These are phyloP conservation scores for Trichoderma orchidacearum DNA, from an alignment of 495 filamentous ascomycete species.

Conservation along the genomic window DNA sequence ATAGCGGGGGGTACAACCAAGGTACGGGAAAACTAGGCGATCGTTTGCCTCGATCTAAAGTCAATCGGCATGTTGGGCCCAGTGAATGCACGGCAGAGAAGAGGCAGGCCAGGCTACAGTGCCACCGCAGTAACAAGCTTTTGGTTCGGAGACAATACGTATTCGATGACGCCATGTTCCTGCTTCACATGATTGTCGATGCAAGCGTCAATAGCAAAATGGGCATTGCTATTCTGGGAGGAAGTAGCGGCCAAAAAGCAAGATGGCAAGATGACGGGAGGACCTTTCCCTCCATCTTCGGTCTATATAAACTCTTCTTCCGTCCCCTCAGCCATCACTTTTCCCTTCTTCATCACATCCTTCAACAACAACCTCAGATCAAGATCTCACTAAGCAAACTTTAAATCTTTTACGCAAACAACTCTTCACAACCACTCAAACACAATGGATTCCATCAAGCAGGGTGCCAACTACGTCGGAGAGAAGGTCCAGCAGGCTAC, in stretches of 20 bases:
- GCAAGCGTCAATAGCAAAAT: background rate
- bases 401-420: conserved; percentile 9
- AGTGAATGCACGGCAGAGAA: background rate
- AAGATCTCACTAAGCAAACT: background rate
- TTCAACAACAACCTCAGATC: background rate
- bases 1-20: too few species aligned
- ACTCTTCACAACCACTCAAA: conserved; percentile 15
- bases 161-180: background rate
- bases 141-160: background rate
- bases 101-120: background rate
- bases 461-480: conserved; percentile 45
- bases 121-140: background rate
- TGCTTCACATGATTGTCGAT: background rate
- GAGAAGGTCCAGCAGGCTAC: conserved; percentile 41
- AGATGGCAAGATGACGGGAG: background rate
- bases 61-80: background rate
- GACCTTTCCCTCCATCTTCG: background rate
- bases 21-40: too few species aligned
- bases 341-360: background rate
- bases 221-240: background rate
- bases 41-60: background rate
- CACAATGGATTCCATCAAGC: conserved; percentile 46
- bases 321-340: background rate
- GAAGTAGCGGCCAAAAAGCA: too few species aligned
- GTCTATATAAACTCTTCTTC: background rate